Percentiles rank a stretch among this genome's conserved stretches.
These are phyloP conservation scores for Senna siamea DNA, from an alignment of 306 rosid species.

Conservation along the genomic window DNA sequence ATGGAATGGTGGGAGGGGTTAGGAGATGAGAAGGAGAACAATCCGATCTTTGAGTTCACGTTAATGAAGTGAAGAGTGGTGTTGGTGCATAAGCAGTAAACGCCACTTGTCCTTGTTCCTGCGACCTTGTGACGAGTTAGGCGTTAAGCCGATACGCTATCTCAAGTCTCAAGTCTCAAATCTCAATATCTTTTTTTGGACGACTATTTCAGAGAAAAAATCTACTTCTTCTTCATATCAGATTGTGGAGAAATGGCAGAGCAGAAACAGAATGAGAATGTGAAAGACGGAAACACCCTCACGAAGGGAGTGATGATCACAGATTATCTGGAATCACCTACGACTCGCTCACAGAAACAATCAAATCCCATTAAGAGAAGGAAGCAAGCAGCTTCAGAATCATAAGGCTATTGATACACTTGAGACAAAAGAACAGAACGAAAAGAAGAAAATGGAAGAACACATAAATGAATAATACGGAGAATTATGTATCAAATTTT, in stretches of 20 bases:
- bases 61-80: conserved; percentile 20
- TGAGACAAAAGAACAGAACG: too few species aligned
- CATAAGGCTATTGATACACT: conserved; percentile 38
- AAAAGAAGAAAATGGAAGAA: too few species aligned
- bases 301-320: conserved; percentile 63
- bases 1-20: too few species aligned
- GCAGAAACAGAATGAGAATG: conserved; percentile 21
- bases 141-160: neutral
- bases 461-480: too few species aligned
- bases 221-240: too few species aligned
- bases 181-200: too few species aligned
- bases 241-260: conserved; percentile 19
- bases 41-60: conserved; percentile 48
- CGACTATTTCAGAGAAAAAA: too few species aligned
- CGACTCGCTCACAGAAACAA: conserved; percentile 13
- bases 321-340: conserved; percentile 57
- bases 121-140: neutral
- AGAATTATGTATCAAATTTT: too few species aligned
- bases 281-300: conserved; percentile 3
- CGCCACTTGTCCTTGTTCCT: neutral
- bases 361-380: conserved; percentile 25
- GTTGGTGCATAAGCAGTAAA: neutral
- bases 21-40: neutral
- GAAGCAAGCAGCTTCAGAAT: neutral
- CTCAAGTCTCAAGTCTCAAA: neutral